Evolutionary conservation across 1,284 basidiomycete genomes (phyloP), one percentile per base, ranked within the genome.

Genomic region (Cryptococcus hybrid): DNA sequence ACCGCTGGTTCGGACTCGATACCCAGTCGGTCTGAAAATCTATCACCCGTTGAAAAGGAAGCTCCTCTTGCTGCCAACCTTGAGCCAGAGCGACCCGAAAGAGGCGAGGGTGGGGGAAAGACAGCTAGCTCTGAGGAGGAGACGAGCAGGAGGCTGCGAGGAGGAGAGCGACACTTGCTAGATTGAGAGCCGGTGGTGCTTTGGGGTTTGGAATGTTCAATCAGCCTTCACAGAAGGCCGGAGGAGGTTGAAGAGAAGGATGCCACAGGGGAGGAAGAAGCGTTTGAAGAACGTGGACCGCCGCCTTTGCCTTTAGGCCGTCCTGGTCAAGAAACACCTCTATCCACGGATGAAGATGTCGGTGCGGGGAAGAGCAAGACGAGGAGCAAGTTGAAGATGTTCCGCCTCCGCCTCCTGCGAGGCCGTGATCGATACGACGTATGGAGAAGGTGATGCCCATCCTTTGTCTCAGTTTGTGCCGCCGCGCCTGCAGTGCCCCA

Each of bases 201-300:
- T 62, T 78, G 1, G 57, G 57, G 13, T 74, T 76, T 15, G 75
- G 77, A 5, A 70, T 79, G 65, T 77, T 77, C 63, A 69, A 68
- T 44, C 64, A 67, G 35, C 63, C 55, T 15, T 57, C 63, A 8
- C 44, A 48, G 15, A 15, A 46, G 9, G 6, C 44, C 47, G 13
- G 44, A 55, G 15, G 65, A 64, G 7, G 5, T 59, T 15, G 56
- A 60, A 15, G 60, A 63, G 48, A 45, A 46, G 13, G 52, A 55
- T 7, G 55, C 53, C 3, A 61, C 64, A 15, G 62, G 66, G 13
- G 62, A 2, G 1, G 18, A 18, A 18, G 18, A 18, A 2, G 18
- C 18, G 18, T 18, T 18, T 18, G 18, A 18, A 18, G 18, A 18
- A 9, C 40, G 9, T 42, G 40, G 9, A 2, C 57, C 58, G 40